Evolutionary conservation across 2,329 filamentous ascomycete species (phyloP), one percentile per base, ranked within the genome.

Genomic region (Aspergillus pseudonomiae): DNA sequence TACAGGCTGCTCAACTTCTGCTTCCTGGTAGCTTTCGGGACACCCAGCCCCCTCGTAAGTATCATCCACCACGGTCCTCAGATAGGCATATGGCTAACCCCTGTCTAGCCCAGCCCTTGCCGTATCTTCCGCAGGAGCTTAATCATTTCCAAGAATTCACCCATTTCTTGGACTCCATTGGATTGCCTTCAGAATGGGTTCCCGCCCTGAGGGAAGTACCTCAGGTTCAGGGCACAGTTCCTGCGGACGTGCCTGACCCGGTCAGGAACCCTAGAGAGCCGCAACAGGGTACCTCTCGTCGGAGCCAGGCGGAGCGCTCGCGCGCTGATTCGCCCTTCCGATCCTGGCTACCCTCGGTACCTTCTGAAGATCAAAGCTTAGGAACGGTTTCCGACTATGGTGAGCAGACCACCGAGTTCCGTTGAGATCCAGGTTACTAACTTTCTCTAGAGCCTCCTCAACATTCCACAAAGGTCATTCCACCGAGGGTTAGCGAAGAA

Each of bases 111-210:
- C 68, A 73, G 63, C 68, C 71, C 30, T 50, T 75, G 45, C 63
- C 73, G 19, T 77, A 75, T 54, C 55, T 75, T 9, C 72, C 74
- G 0, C 74, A 75, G 43, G 74, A 76, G 45, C 57, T 75, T 19
- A 76, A 75, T 28, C 74, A 76, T 60, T 76, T 76, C 19, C 74
- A 77, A 63, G 74, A 77, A 59, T 76, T 76, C n/a, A 74, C 74
- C 1, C 73, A 75, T 63, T 77, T 77, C 54, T 60, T 77, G 39
- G 74, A 76, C 62, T 77, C 74, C 0, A 74, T 77, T 52, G 73
- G 73, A n/a, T 60, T 77, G 52, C 73, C 74, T 14, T 70, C 72
- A 6, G 74, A 77, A 67, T 77, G 74, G 74, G 67, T 74, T 45
- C 74, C 73, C 9, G 67, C 65, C 39, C 66, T 71, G 32, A 70